phyloP scores from a whole-genome alignment of 1,284 basidiomycete genomes.

The Pulveroboletus sp. region DNA sequence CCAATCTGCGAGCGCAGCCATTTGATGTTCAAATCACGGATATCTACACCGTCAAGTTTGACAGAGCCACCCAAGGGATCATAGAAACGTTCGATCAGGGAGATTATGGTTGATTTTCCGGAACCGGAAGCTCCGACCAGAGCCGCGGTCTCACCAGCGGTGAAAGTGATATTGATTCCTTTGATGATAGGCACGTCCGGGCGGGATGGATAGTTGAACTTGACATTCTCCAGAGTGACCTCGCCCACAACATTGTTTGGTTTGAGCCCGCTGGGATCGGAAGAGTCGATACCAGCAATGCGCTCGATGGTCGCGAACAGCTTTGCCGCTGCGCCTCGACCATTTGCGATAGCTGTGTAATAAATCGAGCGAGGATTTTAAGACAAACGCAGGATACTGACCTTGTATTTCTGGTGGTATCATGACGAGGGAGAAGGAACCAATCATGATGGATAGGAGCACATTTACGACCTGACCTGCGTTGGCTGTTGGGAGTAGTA shows the following conservation, averaged over 20 bases:
- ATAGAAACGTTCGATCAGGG: constrained; percentile 86
- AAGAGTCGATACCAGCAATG: constrained; percentile 82
- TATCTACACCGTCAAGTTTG: constrained; percentile 76
- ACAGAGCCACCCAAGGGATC: constrained; percentile 78
- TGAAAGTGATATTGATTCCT: constrained; percentile 67
- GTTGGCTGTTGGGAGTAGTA: constrained; percentile 42
- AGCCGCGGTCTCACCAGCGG: constrained; percentile 79
- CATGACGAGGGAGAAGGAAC: constrained; percentile 83
- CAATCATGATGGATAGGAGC: constrained; percentile 83
- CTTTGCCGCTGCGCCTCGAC: constrained; percentile 88
- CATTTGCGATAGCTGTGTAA: constrained; percentile 71
- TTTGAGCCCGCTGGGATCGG: constrained; percentile 68
- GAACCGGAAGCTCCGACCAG: constrained; percentile 90
- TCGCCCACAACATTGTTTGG: constrained; percentile 75
- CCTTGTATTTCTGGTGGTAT: constrained; percentile 83
- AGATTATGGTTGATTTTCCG: constrained; percentile 83
- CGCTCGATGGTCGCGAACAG: constrained; percentile 92
- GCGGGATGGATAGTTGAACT: constrained; percentile 91
- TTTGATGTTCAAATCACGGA: constrained; percentile 80
- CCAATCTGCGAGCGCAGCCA: constrained; percentile 93
- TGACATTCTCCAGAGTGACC: constrained; percentile 76
- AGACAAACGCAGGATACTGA: constrained; percentile 26
- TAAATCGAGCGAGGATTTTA: background rate
- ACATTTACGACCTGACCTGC: constrained; percentile 80
- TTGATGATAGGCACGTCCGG: constrained; percentile 84